Evolutionary conservation across 2,329 filamentous ascomycete genomes (phyloP).

Genomic region (Emmonsiellopsis sp.): DNA sequence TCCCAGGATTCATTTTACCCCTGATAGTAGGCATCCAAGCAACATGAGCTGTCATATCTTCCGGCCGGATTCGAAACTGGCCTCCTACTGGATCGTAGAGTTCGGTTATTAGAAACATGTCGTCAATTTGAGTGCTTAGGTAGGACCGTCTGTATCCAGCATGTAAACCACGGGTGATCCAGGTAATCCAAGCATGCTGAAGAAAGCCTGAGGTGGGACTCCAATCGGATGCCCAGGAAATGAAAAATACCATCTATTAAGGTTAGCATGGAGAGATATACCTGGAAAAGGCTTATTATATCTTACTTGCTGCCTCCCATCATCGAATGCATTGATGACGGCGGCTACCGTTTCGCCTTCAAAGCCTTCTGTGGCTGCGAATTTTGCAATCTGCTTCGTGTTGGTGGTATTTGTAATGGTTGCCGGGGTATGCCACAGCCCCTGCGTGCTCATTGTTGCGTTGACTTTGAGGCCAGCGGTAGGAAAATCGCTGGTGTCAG

Average conservation of each 20-base stretch:
- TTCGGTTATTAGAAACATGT: slow-evolving; percentile 49
- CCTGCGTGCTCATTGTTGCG: slow-evolving; percentile 41
- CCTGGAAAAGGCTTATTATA: neutral
- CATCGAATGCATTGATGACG: slow-evolving; percentile 50
- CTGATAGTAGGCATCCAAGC: slow-evolving; percentile 34
- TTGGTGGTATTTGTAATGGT: slow-evolving; percentile 44
- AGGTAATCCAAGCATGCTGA: slow-evolving; percentile 55
- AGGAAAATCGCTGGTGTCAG: slow-evolving; percentile 45
- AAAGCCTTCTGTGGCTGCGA: slow-evolving; percentile 38
- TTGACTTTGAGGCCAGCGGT: slow-evolving; percentile 46
- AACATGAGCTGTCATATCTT: slow-evolving; percentile 40
- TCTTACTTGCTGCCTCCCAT: slow-evolving; percentile 37
- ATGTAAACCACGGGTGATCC: slow-evolving; percentile 50
- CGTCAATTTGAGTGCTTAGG: slow-evolving; percentile 52
- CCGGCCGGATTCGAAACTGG: slow-evolving; percentile 41
- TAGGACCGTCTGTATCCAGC: slow-evolving; percentile 49
- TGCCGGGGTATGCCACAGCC: slow-evolving; percentile 53
- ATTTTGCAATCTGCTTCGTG: slow-evolving; percentile 48
- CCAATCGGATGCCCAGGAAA: slow-evolving; percentile 45
- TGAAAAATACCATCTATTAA: slow-evolving; percentile 53
- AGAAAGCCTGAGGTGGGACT: slow-evolving; percentile 47
- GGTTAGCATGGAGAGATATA: neutral
- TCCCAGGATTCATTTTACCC: slow-evolving; percentile 43
- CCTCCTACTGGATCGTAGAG: slow-evolving; percentile 42
- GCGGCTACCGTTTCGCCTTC: slow-evolving; percentile 40